Evolutionary conservation across 495 filamentous ascomycete genomes (phyloP).

Genomic region (Penicillium soppii): DNA sequence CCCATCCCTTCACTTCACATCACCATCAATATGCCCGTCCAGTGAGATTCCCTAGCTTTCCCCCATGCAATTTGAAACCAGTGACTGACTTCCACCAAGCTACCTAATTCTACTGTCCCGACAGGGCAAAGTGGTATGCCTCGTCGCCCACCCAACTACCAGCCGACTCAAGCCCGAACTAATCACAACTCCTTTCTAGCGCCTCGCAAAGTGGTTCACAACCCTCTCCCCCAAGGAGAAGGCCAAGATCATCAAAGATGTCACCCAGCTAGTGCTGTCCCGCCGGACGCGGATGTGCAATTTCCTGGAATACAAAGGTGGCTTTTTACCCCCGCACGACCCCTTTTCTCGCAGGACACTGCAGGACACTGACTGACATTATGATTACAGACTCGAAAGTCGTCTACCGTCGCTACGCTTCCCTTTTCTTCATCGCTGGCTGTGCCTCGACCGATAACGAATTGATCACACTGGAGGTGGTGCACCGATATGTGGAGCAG

Average conservation of each 20-base stretch:
- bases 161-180: slow-evolving; percentile 28
- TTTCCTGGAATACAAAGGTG: slow-evolving; percentile 99
- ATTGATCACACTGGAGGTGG: slow-evolving; percentile 95
- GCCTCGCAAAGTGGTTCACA: slow-evolving; percentile 99
- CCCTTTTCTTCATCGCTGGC: slow-evolving; percentile 98
- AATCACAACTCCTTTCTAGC: slow-evolving; percentile 52
- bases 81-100: slow-evolving; percentile 53
- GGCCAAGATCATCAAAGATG: slow-evolving; percentile 99
- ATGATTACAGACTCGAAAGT: slow-evolving; percentile 79
- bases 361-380: slow-evolving; percentile 12
- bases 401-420: slow-evolving; percentile 97
- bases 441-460: slow-evolving; percentile 95
- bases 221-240: slow-evolving; percentile 98
- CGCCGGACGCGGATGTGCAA: slow-evolving; percentile 98
- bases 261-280: slow-evolving; percentile 95
- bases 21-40: slow-evolving; percentile 56
- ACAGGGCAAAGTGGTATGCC: slow-evolving; percentile 94
- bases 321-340: slow-evolving; percentile 12
- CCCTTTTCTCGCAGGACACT: slow-evolving; percentile 3
- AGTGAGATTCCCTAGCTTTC: slow-evolving; percentile 39
- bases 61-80: neutral
- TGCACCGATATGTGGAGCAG: slow-evolving; percentile 98
- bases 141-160: slow-evolving; percentile 42
- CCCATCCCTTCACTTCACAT: slow-evolving; percentile 16
- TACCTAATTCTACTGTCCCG: slow-evolving; percentile 96